Evolutionary conservation across 352 stramenopile species (phyloP).

Genomic region (Phytophthora multivora): DNA sequence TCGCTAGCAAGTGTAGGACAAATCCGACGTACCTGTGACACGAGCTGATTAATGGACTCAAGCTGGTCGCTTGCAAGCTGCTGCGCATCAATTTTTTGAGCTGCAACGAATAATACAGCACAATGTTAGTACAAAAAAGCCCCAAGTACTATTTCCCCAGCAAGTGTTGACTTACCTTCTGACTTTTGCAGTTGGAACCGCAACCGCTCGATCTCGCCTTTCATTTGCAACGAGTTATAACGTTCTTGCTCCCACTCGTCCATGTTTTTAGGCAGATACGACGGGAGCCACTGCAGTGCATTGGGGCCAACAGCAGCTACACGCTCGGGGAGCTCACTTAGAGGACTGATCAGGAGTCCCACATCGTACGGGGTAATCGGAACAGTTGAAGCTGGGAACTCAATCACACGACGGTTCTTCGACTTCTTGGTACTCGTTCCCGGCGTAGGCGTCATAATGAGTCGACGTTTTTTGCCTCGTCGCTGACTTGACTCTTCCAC

Average conservation of each 20-base stretch:
- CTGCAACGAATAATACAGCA: constrained; percentile 28
- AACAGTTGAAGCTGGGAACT: constrained; percentile 70
- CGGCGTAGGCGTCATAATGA: constrained; percentile 55
- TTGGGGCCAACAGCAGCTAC: constrained; percentile 67
- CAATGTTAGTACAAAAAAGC: constrained; percentile 5
- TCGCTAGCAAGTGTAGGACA: neutral
- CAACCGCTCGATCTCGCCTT: constrained; percentile 78
- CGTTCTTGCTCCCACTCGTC: constrained; percentile 80
- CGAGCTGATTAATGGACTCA: constrained; percentile 84
- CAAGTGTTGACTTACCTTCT: constrained; percentile 50
- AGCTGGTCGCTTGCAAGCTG: constrained; percentile 77
- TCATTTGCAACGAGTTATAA: constrained; percentile 75
- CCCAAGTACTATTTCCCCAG: neutral
- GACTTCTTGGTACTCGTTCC: constrained; percentile 44
- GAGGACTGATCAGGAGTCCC: constrained; percentile 68
- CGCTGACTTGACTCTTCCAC: constrained; percentile 17
- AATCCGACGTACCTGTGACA: constrained; percentile 52
- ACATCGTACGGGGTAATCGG: constrained; percentile 69
- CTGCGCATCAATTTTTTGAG: constrained; percentile 76
- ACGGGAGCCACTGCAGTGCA: constrained; percentile 76
- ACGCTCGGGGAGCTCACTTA: constrained; percentile 69
- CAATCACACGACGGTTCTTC: constrained; percentile 59
- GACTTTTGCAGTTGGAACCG: constrained; percentile 74
- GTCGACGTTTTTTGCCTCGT: constrained; percentile 62
- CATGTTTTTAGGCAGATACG: constrained; percentile 74